phyloP scores from a whole-genome alignment of 768 basidiomycete species.

The Tremella yokohamensis region DNA sequence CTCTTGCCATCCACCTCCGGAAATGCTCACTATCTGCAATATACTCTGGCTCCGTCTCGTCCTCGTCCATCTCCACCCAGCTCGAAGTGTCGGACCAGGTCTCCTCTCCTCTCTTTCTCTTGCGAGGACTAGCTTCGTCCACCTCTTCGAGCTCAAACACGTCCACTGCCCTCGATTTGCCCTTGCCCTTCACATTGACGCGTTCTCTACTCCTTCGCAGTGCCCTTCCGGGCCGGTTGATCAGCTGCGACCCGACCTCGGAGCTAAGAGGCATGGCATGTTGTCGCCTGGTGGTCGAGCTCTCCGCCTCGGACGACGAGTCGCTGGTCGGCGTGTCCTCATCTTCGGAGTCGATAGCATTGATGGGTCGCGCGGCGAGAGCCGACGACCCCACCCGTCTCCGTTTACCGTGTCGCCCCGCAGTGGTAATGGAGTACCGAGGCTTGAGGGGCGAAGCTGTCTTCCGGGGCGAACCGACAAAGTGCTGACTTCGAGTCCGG shows the following conservation, averaged over 20 bases:
- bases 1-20: neutral
- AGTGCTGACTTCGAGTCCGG: constrained; percentile 36
- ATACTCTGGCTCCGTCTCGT: constrained; percentile 41
- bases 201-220: constrained; percentile 5
- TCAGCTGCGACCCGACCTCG: constrained; percentile 22
- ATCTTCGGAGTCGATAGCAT: constrained; percentile 13
- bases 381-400: constrained; percentile 25
- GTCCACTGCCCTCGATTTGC: constrained; percentile 9
- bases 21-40: constrained; percentile 41
- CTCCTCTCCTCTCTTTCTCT: constrained; percentile 30
- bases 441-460: constrained; percentile 27
- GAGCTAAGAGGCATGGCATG: constrained; percentile 21
- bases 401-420: constrained; percentile 24
- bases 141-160: constrained; percentile 1
- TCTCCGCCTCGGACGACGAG: constrained; percentile 4
- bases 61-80: constrained; percentile 38
- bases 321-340: constrained; percentile 5
- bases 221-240: constrained; percentile 15
- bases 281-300: constrained; percentile 5
- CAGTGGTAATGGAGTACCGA: constrained; percentile 13
- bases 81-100: constrained; percentile 20
- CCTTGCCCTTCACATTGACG: constrained; percentile 9
- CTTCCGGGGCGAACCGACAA: constrained; percentile 36
- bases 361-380: constrained; percentile 12
- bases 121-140: constrained; percentile 22